These are phyloP conservation scores for Coniochaeta sp. DNA, from an alignment of 2,329 filamentous ascomycete species.

Conservation along the genomic window DNA sequence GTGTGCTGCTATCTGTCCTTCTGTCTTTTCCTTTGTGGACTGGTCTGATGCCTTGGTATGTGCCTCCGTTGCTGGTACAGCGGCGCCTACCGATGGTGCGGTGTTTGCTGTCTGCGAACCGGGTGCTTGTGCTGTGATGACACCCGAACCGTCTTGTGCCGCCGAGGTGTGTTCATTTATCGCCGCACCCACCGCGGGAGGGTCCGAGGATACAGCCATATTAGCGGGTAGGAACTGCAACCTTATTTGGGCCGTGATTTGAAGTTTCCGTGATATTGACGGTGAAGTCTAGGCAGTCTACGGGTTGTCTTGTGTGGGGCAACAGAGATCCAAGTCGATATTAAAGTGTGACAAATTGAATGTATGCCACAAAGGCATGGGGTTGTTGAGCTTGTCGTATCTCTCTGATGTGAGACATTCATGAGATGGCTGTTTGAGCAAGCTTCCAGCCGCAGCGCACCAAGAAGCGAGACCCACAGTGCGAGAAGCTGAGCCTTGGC, in stretches of 20 bases:
- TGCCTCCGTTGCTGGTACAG: not conserved
- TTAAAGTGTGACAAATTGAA: not conserved
- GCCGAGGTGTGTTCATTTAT: not conserved
- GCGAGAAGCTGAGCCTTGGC: not conserved
- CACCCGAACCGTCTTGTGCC: not conserved
- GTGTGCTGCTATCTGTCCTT: not conserved
- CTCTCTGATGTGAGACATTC: not conserved
- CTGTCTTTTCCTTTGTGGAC: not conserved
- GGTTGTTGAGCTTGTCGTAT: not conserved
- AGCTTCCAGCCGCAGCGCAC: not conserved
- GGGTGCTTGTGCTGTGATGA: not conserved
- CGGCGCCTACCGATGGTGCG: not conserved
- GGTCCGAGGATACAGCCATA: slow-evolving; percentile 3
- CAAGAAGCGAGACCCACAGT: not conserved
- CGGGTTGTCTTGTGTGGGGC: not conserved
- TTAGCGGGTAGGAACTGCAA: not conserved
- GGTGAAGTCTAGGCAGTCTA: not conserved
- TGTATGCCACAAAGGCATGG: not conserved
- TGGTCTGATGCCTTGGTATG: not conserved
- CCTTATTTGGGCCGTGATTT: not conserved
- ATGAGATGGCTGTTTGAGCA: not conserved
- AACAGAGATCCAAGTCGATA: not conserved
- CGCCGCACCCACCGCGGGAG: not conserved
- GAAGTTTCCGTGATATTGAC: not conserved
- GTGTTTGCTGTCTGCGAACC: not conserved